Conservation (phyloP, 768 basidiomycete genomes). For the Pisolithus microcarpus region DNA sequence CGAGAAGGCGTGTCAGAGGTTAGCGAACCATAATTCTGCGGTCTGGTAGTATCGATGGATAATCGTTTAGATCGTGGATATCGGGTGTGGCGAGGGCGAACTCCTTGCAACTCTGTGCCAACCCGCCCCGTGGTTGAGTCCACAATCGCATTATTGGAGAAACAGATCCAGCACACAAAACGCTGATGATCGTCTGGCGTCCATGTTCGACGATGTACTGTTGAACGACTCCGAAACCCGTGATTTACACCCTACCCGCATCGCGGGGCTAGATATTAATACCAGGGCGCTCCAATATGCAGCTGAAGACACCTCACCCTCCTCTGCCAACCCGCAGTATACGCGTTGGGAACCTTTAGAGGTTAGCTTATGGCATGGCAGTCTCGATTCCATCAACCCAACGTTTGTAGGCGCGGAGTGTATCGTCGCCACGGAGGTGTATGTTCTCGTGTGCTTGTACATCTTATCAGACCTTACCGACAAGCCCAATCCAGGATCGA, state of each 20-base stretch:
- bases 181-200: constrained; percentile 14
- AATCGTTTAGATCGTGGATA: constrained; percentile 57
- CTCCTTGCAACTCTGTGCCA: constrained; percentile 64
- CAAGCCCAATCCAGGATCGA: constrained; percentile 51
- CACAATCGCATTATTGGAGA: constrained; percentile 15
- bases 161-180: constrained; percentile 11
- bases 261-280: constrained; percentile 68
- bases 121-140: constrained; percentile 64
- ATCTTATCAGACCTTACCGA: constrained; percentile 2
- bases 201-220: constrained; percentile 17
- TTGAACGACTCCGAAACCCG: constrained; percentile 35
- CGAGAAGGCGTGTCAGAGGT: constrained; percentile 51
- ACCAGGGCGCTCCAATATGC: constrained; percentile 49
- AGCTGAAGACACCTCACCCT: constrained; percentile 39
- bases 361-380: constrained; percentile 69
- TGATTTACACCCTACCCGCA: constrained; percentile 49
- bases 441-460: constrained; percentile 21
- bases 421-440: constrained; percentile 81
- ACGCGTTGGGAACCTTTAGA: constrained; percentile 64
- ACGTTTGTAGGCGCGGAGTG: constrained; percentile 60
- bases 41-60: not conserved
- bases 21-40: constrained; percentile 8
- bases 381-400: constrained; percentile 59
- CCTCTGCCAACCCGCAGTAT: constrained; percentile 24
- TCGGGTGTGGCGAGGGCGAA: constrained; percentile 80